Percentiles rank a stretch among this genome's conserved stretches.
phyloP scores from a whole-genome alignment of 2,329 filamentous ascomycete species.

The Nemania sp. region DNA sequence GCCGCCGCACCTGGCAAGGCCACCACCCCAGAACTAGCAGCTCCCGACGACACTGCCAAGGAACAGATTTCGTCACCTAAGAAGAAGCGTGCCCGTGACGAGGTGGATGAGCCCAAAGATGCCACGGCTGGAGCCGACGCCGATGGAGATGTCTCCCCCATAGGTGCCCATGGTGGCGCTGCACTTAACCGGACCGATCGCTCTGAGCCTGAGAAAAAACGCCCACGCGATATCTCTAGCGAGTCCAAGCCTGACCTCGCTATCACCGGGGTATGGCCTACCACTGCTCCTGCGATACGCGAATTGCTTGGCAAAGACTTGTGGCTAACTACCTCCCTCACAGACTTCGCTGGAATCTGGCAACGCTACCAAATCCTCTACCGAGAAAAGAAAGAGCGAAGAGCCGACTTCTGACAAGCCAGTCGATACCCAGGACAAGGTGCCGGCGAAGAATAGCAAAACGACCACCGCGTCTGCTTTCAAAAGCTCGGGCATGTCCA shows the following conservation, averaged over 20 bases:
- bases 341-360: constrained; percentile 26
- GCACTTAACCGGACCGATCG: constrained; percentile 52
- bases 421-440: not conserved
- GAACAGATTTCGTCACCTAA: constrained; percentile 64
- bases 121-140: constrained; percentile 40
- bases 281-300: not conserved
- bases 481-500: constrained; percentile 58
- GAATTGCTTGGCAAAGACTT: not conserved
- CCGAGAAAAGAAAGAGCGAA: constrained; percentile 15
- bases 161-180: constrained; percentile 51
- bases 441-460: constrained; percentile 39
- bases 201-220: constrained; percentile 68
- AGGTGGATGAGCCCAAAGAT: constrained; percentile 57
- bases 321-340: constrained; percentile 6
- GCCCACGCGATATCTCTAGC: constrained; percentile 57
- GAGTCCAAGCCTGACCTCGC: constrained; percentile 43
- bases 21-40: constrained; percentile 27
- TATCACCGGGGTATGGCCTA: constrained; percentile 41
- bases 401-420: constrained; percentile 14
- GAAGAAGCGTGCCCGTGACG: constrained; percentile 67
- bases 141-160: constrained; percentile 44
- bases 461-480: constrained; percentile 64
- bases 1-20: constrained; percentile 23
- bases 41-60: constrained; percentile 47
- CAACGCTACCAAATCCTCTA: constrained; percentile 5